A percentile compares a stretch with the other conserved stretches of the same genome.
phyloP scores from a whole-genome alignment of 805 yeast species.

The Starmerella sp. region DNA sequence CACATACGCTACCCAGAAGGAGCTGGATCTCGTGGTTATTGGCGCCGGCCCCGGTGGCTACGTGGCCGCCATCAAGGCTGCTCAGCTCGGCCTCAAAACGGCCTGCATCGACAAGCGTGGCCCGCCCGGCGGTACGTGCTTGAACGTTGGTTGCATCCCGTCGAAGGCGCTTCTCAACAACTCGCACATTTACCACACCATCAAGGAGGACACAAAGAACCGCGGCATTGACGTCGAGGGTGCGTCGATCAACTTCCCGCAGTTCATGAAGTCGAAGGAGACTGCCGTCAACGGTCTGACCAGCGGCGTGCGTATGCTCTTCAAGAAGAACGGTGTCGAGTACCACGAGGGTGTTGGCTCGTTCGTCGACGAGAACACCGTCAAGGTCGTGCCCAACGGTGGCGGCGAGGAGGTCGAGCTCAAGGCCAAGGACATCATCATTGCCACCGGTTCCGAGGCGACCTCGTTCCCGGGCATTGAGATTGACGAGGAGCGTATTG shows the following conservation, averaged over 20 bases:
- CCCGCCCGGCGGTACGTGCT: slow-evolving; percentile 91
- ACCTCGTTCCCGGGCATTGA: slow-evolving; percentile 98
- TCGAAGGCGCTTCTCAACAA: slow-evolving; percentile 92
- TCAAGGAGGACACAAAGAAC: slow-evolving; percentile 66
- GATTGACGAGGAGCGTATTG: slow-evolving; percentile 94
- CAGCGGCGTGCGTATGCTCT: slow-evolving; percentile 84
- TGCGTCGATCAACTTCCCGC: slow-evolving; percentile 60
- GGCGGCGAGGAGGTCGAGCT: slow-evolving; percentile 64
- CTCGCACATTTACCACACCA: slow-evolving; percentile 83
- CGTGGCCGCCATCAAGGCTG: slow-evolving; percentile 97
- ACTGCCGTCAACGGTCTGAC: slow-evolving; percentile 81
- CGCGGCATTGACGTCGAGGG: slow-evolving; percentile 84
- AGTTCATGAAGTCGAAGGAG: slow-evolving; percentile 86
- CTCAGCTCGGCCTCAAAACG: slow-evolving; percentile 86
- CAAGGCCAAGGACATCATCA: slow-evolving; percentile 75
- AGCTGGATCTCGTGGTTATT: slow-evolving; percentile 84
- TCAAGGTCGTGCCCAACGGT: slow-evolving; percentile 76
- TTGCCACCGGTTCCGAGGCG: slow-evolving; percentile 98
- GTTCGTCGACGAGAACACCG: slow-evolving; percentile 65
- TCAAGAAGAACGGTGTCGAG: slow-evolving; percentile 90
- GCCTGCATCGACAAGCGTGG: slow-evolving; percentile 98
- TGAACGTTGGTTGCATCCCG: slow-evolving; percentile 98
- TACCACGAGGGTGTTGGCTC: slow-evolving; percentile 92
- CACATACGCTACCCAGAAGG: slow-evolving; percentile 30
- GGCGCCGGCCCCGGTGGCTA: slow-evolving; percentile 99